Percentiles rank a stretch among this genome's conserved stretches.
Evolutionary conservation across 164 flowering plant species (phyloP).

Genomic region (Platanus orientalis): DNA sequence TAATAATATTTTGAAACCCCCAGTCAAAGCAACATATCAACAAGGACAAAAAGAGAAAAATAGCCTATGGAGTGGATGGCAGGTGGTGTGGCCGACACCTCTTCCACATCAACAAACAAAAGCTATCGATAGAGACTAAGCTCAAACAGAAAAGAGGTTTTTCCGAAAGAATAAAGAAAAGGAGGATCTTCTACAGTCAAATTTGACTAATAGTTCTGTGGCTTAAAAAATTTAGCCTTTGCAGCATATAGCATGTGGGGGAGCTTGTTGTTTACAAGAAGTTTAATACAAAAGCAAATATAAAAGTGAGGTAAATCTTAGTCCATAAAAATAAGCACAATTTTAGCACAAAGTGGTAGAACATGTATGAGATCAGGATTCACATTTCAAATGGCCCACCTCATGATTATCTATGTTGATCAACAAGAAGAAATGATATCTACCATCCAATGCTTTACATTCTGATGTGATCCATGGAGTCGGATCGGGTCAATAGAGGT

Average conservation of each 20-base stretch:
- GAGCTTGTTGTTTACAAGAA: conserved; percentile 10
- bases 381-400: no score
- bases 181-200: conserved; percentile 16
- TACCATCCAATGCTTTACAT: no score
- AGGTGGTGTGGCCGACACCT: conserved; percentile 33
- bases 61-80: conserved; percentile 6
- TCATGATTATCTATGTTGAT: no score
- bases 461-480: no score
- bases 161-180: not conserved
- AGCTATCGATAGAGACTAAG: conserved; percentile 17
- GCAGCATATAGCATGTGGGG: conserved; percentile 23
- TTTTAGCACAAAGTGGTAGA: no score
- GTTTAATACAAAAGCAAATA: not conserved
- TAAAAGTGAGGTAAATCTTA: not conserved
- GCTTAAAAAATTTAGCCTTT: conserved; percentile 12
- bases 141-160: conserved; percentile 8
- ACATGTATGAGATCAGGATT: no score
- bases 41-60: conserved; percentile 3
- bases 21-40: conserved; percentile 12
- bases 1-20: not conserved
- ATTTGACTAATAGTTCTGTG: conserved; percentile 22
- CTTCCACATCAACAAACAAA: conserved; percentile 15
- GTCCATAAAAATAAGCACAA: no score
- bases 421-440: no score
- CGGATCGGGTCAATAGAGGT: no score